Evolutionary conservation across 768 basidiomycete genomes (phyloP).

Genomic region (Russula brevipes): DNA sequence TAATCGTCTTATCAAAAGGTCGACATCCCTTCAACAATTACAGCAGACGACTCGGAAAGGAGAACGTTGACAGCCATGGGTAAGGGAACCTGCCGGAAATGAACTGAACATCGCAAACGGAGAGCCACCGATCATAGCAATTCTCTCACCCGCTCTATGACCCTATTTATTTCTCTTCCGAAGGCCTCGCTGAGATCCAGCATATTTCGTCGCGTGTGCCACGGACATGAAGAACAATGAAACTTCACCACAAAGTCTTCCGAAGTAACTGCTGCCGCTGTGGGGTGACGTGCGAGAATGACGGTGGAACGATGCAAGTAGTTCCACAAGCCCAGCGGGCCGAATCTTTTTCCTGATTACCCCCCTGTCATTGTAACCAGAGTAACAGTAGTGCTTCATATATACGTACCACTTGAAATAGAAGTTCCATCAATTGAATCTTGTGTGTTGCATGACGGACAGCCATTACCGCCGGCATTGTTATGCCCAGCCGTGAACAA

Average conservation of each 20-base stretch:
- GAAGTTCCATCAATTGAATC: not conserved
- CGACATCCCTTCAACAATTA: no score
- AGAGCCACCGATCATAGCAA: not conserved
- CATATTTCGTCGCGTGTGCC: not conserved
- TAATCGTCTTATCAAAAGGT: no score
- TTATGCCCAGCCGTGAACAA: not conserved
- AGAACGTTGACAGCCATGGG: constrained; percentile 1
- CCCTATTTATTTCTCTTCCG: not conserved
- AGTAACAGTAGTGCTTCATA: not conserved
- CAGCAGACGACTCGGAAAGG: no score
- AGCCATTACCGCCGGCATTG: not conserved
- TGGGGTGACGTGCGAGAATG: constrained; percentile 4
- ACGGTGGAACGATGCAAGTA: not conserved
- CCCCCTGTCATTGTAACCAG: not conserved
- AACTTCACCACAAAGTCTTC: not conserved
- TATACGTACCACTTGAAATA: not conserved
- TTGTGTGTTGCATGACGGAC: not conserved
- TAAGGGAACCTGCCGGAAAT: not conserved
- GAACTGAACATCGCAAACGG: not conserved
- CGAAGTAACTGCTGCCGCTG: not conserved
- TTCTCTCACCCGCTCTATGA: not conserved
- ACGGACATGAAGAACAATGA: not conserved
- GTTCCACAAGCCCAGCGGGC: not conserved
- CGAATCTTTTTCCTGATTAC: not conserved
- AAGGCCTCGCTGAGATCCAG: not conserved